Evolutionary conservation across 768 basidiomycete genomes (phyloP).

Genomic region (Paxillus involutus): DNA sequence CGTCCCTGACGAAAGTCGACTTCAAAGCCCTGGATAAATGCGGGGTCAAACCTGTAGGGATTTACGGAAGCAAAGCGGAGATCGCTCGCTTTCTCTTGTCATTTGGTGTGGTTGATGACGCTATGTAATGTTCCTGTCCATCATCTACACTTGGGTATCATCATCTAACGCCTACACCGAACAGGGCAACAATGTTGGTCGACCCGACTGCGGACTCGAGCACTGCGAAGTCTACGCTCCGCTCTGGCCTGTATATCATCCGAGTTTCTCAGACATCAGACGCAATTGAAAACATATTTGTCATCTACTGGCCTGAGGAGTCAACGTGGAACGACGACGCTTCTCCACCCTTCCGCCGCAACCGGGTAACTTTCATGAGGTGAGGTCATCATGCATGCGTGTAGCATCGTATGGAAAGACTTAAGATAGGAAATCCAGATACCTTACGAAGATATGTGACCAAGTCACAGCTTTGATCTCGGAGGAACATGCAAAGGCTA

Average conservation of each 20-base stretch:
- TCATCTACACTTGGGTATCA: background rate
- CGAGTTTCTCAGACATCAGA: slow-evolving; percentile 13
- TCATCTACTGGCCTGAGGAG: slow-evolving; percentile 65
- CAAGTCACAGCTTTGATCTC: slow-evolving; percentile 53
- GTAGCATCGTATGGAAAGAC: background rate
- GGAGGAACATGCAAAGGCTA: slow-evolving; percentile 40
- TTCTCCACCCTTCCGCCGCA: slow-evolving; percentile 44
- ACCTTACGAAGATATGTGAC: slow-evolving; percentile 58
- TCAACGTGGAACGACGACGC: slow-evolving; percentile 57
- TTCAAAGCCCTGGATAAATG: slow-evolving; percentile 51
- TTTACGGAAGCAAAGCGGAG: slow-evolving; percentile 55
- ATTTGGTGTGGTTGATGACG: slow-evolving; percentile 36
- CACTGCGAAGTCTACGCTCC: slow-evolving; percentile 28
- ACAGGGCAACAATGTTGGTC: slow-evolving; percentile 14
- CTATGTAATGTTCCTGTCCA: slow-evolving; percentile 34
- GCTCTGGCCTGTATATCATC: slow-evolving; percentile 52
- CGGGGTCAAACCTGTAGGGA: slow-evolving; percentile 47
- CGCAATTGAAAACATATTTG: slow-evolving; percentile 34
- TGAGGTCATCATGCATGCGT: slow-evolving; percentile 13
- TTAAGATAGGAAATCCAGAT: slow-evolving; percentile 33
- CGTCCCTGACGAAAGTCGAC: slow-evolving; percentile 55
- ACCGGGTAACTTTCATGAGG: slow-evolving; percentile 64
- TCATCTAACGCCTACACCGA: background rate
- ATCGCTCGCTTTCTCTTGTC: slow-evolving; percentile 48
- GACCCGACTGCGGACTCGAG: background rate